Evolutionary conservation across 2,329 filamentous ascomycete genomes (phyloP).

Genomic region (Alternaria longipes): DNA sequence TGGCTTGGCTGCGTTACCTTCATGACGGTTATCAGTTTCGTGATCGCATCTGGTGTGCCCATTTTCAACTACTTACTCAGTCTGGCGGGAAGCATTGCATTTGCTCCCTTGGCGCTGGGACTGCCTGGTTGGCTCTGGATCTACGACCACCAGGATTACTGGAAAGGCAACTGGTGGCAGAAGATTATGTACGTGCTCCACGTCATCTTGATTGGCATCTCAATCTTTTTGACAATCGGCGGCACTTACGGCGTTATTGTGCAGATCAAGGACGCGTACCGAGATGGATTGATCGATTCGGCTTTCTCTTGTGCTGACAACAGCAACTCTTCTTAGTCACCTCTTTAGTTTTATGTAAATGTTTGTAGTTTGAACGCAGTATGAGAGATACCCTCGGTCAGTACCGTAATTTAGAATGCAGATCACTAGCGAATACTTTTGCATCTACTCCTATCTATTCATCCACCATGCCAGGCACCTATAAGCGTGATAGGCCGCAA

Average conservation of each 20-base stretch:
- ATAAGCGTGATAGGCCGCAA: no score
- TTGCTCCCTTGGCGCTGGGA: constrained; percentile 60
- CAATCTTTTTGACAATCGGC: constrained; percentile 59
- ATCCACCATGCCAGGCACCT: no score
- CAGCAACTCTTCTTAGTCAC: constrained; percentile 37
- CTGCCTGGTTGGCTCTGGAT: constrained; percentile 63
- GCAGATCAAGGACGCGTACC: constrained; percentile 63
- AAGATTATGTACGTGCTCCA: constrained; percentile 55
- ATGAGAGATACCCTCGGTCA: background rate
- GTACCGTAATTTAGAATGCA: background rate
- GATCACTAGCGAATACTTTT: background rate
- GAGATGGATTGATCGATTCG: constrained; percentile 56
- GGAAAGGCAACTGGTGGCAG: constrained; percentile 47
- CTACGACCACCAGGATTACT: constrained; percentile 57
- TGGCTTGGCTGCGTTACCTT: constrained; percentile 60
- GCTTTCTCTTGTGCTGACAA: constrained; percentile 45
- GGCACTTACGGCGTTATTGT: constrained; percentile 62
- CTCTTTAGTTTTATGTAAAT: background rate
- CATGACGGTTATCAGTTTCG: constrained; percentile 57
- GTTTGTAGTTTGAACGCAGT: background rate
- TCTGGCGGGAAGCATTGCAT: constrained; percentile 60
- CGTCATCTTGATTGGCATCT: constrained; percentile 55
- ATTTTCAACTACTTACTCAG: constrained; percentile 64
- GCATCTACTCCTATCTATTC: background rate
- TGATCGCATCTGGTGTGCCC: constrained; percentile 64